Percentiles rank a stretch among this genome's conserved stretches.
Evolutionary conservation across 441 rosid species (phyloP).

Genomic region (Euphorbia celastroides): DNA sequence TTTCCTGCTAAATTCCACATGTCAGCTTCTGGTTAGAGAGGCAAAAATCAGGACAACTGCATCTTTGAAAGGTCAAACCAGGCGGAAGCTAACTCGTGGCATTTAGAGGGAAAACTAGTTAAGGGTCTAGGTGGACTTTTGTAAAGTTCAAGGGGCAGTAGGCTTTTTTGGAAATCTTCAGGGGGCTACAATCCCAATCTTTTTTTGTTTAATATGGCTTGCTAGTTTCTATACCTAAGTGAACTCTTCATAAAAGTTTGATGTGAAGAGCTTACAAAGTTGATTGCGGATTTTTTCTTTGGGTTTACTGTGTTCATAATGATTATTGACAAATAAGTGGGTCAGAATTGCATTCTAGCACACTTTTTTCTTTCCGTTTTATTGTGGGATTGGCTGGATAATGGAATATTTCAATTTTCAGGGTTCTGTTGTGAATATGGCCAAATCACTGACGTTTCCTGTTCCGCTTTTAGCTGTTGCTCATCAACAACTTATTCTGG

Average conservation of each 20-base stretch:
- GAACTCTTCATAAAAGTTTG: neutral
- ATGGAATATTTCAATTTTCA: conserved; percentile 30
- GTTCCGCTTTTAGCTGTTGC: conserved; percentile 79
- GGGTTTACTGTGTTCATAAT: neutral
- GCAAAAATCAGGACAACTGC: too few species aligned
- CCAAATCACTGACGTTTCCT: conserved; percentile 73
- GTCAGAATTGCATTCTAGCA: neutral
- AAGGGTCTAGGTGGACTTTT: too few species aligned
- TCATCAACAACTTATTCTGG: conserved; percentile 78
- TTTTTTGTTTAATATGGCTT: neutral
- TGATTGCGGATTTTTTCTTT: neutral
- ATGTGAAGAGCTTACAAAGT: neutral
- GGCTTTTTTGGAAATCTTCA: too few species aligned
- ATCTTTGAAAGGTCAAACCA: too few species aligned
- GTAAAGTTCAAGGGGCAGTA: too few species aligned
- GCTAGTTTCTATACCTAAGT: neutral
- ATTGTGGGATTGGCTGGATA: conserved; percentile 10
- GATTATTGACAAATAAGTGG: neutral
- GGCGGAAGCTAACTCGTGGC: too few species aligned
- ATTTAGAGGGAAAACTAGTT: too few species aligned
- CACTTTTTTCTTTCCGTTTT: conserved; percentile 1
- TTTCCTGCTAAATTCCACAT: too few species aligned
- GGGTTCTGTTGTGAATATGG: conserved; percentile 66
- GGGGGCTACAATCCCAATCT: neutral
- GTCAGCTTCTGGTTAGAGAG: too few species aligned